Base-by-base conservation (phyloP, 2,329 filamentous ascomycete species). In the Chrysoporthe puriensis region DNA sequence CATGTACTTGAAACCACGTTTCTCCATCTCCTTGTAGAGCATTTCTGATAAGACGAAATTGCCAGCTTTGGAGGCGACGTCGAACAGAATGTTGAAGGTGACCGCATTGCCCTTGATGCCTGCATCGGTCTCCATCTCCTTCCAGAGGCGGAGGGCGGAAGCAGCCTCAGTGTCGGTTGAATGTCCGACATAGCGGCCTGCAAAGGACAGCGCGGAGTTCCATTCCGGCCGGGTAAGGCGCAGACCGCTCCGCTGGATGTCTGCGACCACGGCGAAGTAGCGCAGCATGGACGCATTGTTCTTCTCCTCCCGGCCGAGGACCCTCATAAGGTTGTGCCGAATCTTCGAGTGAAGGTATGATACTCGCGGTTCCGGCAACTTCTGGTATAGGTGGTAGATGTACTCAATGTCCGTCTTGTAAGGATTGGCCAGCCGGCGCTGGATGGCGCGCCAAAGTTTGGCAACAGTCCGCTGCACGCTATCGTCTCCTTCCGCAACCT, bases 11-110 rank as follows among this genome's bases (percentile, higher is more conserved):
- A 95, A 80, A 0, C 87, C 86, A 42, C 96, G 89, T 16, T 77
- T 81, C 62, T 85, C 82, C 90, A 98, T 94, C 79, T 98, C 94
- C 66, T 88, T 84, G 73, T 94, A 88, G 13, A 98, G 87, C 81
- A 93, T 92, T 73, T 97, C 92, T 3, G 94, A 94, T 32, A 98
- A 86, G 0, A 84, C 83, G 72, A 91, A 97, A 74, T 96, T 96
- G 50, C 92, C 91, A 0, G 93, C 89, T 77, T 96, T 96, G 72
- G 93, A 88, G 1, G 96, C 93, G 13, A 93, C 86, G 75, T 97
- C 92, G 73, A 97, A 97, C 14, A 99, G 85, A 59, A 97, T 91
- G 75, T 96, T 97, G 79, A 99, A 96, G 0, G 95, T 97, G n/a
- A 94, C 90, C 61, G 88, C 84, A 72, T 91, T 91, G 46, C 86